Base-by-base conservation (phyloP, 495 filamentous ascomycete genomes). In the Podospora appendiculata region DNA sequence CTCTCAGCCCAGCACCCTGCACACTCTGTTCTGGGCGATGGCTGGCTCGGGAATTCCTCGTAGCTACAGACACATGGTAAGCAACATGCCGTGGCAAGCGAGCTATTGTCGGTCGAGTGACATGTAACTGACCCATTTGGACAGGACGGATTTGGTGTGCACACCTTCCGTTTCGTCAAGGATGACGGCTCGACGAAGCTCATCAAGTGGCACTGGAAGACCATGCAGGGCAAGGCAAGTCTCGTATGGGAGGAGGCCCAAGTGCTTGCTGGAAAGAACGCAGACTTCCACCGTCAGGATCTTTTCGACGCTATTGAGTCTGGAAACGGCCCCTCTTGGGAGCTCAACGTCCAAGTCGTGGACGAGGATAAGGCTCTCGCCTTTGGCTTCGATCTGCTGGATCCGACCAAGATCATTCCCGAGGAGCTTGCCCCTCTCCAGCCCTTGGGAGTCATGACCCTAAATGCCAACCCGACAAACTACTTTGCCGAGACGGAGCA, bases 401-500 rank as follows among this genome's bases (percentile, higher is more conserved):
- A 90, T 58, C 79, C 85, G 8, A 90, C 87, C 53, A 89, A 89
- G 72, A 79, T 90, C 57, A 74, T 89, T 6, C 87, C 87, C 0
- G 79, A 88, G 52, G 84, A 90, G 62, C 48, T 75, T n/a, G 84
- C 80, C 4, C 86, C 87, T 9, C 70, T 89, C 46, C 81, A 78
- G 10, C 73, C 70, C 16, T 64, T 90, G 19, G 86, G 87, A 45
- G 78, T 82, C 54, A 71, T 90, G 71, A 80, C 78, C 36, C 66
- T 90, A 40, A 80, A 89, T 70, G 79, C 71, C 36, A 90, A 90
- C 67, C 81, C 84, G 0, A 71, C 63, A 33, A 89, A 90, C 68
- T 90, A 85, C 73, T 90, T 90, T 62, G 85, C 87, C 9, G 87
- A 89, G 63, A 86, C 84, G 0, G 87, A 89, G 64, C 84, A 88